Conservation (phyloP, 768 basidiomycete species). For the Phanerochaete carnosa region DNA sequence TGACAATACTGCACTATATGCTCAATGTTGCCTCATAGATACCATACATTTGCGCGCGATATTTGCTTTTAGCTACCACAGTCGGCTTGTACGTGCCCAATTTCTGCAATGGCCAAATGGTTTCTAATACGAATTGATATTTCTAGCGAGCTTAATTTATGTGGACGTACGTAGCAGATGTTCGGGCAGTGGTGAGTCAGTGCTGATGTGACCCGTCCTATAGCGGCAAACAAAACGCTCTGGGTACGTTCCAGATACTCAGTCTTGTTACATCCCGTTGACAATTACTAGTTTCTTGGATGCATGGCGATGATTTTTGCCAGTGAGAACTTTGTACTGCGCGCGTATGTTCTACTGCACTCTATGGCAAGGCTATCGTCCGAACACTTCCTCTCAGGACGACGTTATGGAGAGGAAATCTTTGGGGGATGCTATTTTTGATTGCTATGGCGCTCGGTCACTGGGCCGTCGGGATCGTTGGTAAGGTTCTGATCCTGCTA, state of each 20-base stretch:
- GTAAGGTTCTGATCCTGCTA: background rate
- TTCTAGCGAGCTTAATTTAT: background rate
- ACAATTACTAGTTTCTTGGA: background rate
- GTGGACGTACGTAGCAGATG: background rate
- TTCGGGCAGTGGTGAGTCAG: background rate
- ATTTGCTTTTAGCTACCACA: background rate
- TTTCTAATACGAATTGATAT: background rate
- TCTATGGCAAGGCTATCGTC: background rate
- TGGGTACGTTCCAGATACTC: background rate
- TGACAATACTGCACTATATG: too few relatives aligned
- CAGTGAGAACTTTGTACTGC: background rate
- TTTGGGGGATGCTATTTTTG: background rate
- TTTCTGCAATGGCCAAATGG: background rate
- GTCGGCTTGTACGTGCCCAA: background rate
- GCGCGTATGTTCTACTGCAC: background rate
- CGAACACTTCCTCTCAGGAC: background rate
- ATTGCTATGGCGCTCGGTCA: background rate
- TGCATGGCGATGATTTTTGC: background rate
- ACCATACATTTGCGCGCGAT: constrained; percentile 1
- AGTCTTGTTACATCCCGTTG: background rate
- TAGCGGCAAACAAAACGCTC: background rate
- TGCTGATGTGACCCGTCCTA: background rate
- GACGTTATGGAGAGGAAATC: background rate
- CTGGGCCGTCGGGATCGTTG: background rate
- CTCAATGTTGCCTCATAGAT: background rate